Conservation (phyloP, 164 flowering plant genomes). For the Umbilicus rupestris region DNA sequence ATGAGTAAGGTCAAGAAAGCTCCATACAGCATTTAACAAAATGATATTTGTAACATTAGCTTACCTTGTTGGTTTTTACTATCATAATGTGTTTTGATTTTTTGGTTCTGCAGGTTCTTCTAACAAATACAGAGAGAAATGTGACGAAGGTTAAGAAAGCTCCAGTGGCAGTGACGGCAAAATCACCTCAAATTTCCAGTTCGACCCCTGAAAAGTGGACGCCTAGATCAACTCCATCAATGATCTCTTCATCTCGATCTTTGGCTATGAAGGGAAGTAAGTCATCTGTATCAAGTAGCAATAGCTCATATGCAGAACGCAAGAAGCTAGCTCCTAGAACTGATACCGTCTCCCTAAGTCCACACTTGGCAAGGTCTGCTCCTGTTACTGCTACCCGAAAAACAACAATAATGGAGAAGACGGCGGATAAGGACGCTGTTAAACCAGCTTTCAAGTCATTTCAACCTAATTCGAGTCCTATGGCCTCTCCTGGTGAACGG, state of each 20-base stretch:
- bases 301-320: slow-evolving; percentile 21
- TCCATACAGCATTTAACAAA: neutral
- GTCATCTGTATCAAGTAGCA: slow-evolving; percentile 21
- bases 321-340: slow-evolving; percentile 35
- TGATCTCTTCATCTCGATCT: slow-evolving; percentile 18
- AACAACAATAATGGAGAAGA: slow-evolving; percentile 65
- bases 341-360: slow-evolving; percentile 40
- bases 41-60: slow-evolving; percentile 6
- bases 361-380: slow-evolving; percentile 29
- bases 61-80: neutral
- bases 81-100: slow-evolving; percentile 7
- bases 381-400: slow-evolving; percentile 33
- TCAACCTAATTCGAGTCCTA: slow-evolving; percentile 27
- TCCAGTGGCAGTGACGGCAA: slow-evolving; percentile 13
- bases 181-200: slow-evolving; percentile 9
- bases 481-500: slow-evolving; percentile 26
- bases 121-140: slow-evolving; percentile 24
- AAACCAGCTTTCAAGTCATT: slow-evolving; percentile 74
- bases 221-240: slow-evolving; percentile 22
- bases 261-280: slow-evolving; percentile 23
- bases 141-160: slow-evolving; percentile 28
- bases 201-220: slow-evolving; percentile 16
- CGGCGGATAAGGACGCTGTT: slow-evolving; percentile 87
- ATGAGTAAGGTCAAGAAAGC: slow-evolving; percentile 22
- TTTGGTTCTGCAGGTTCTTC: slow-evolving; percentile 23